Evolutionary conservation across 2,329 filamentous ascomycete genomes (phyloP).

Genomic region (Didymella pinodella): DNA sequence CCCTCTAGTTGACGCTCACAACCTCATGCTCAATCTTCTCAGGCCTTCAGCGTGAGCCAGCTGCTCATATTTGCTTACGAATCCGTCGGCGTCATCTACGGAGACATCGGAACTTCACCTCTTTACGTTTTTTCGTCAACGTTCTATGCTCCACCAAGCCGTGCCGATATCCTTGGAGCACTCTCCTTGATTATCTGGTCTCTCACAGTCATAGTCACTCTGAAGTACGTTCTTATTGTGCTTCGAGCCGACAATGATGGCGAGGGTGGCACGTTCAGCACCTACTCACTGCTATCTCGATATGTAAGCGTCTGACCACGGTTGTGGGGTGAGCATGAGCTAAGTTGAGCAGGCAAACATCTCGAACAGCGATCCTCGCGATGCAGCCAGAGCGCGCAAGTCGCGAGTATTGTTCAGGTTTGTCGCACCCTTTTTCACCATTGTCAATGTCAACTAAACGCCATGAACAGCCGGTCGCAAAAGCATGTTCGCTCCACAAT

Average conservation of each 20-base stretch:
- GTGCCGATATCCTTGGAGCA: slow-evolving; percentile 68
- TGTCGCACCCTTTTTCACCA: too few relatives aligned
- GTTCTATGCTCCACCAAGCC: slow-evolving; percentile 60
- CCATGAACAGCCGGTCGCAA: slow-evolving; percentile 57
- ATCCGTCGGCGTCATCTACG: slow-evolving; percentile 72
- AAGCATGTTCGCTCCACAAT: slow-evolving; percentile 64
- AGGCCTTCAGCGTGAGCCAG: slow-evolving; percentile 43
- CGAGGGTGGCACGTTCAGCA: slow-evolving; percentile 73
- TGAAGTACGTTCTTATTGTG: slow-evolving; percentile 74
- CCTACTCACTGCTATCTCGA: slow-evolving; percentile 68
- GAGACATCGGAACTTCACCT: slow-evolving; percentile 71
- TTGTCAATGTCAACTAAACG: slow-evolving; percentile 59
- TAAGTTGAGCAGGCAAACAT: slow-evolving; percentile 65
- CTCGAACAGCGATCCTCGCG: slow-evolving; percentile 65
- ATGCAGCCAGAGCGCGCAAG: slow-evolving; percentile 61
- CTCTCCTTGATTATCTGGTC: slow-evolving; percentile 75
- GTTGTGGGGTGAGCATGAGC: neutral
- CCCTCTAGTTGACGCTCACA: slow-evolving; percentile 11
- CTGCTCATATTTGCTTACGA: slow-evolving; percentile 62
- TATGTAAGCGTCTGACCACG: slow-evolving; percentile 54
- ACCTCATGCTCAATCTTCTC: neutral
- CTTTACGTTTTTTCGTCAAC: slow-evolving; percentile 78
- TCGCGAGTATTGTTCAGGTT: slow-evolving; percentile 9
- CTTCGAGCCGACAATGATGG: slow-evolving; percentile 74
- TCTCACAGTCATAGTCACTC: slow-evolving; percentile 72